phyloP scores from a whole-genome alignment of 1,284 basidiomycete species.

The Uromyces viciae-fabae region DNA sequence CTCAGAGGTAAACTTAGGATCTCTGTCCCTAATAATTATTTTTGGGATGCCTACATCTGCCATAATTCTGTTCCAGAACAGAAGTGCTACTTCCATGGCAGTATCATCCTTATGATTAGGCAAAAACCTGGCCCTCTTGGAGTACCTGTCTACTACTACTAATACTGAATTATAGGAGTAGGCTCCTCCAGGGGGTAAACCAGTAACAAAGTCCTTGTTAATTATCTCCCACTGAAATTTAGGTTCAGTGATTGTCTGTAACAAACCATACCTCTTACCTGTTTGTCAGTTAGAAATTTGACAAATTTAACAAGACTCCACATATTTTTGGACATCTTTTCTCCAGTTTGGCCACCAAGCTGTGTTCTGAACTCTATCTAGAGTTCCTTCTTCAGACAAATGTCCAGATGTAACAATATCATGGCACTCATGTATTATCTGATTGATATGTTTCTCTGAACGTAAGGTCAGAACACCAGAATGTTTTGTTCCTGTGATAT shows the following conservation, averaged over 20 bases:
- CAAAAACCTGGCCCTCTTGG: neutral
- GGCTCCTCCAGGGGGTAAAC: neutral
- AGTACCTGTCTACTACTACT: constrained; percentile 13
- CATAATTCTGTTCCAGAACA: constrained; percentile 31
- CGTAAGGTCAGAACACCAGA: neutral
- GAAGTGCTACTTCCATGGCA: constrained; percentile 3
- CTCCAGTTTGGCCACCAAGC: constrained; percentile 13
- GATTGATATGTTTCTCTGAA: neutral
- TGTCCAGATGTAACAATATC: neutral
- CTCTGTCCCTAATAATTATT: constrained; percentile 23
- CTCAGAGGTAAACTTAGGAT: constrained; percentile 3
- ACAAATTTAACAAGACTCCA: neutral
- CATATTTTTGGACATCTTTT: neutral
- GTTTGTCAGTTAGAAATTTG: constrained; percentile 1
- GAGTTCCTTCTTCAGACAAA: neutral
- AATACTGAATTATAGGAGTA: neutral
- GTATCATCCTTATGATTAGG: neutral
- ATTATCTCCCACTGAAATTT: neutral
- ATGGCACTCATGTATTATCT: constrained; percentile 6
- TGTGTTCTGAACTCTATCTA: neutral
- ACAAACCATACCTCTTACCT: too few relatives aligned
- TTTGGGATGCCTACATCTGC: constrained; percentile 1
- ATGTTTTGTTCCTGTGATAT: constrained; percentile 11
- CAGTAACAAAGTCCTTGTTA: neutral
- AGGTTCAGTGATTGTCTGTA: neutral